Conservation (phyloP, 768 basidiomycete genomes). For the Auricularia sp. region DNA sequence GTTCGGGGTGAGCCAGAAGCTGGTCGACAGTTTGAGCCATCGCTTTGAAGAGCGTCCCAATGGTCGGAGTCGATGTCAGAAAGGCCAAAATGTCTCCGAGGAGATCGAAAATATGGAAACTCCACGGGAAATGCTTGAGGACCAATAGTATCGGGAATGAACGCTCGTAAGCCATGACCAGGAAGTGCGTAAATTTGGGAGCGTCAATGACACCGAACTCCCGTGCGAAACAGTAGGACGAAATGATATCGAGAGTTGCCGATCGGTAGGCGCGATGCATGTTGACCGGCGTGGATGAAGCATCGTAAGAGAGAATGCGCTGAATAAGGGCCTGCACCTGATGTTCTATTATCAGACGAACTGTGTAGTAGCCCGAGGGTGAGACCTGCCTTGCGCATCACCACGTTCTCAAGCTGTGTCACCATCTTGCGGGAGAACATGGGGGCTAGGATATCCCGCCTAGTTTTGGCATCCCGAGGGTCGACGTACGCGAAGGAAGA, state of each 20-base stretch:
- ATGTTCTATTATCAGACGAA: neutral
- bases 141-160: neutral
- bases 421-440: constrained; percentile 33
- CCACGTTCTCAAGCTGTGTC: constrained; percentile 26
- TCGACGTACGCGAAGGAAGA: constrained; percentile 30
- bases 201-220: constrained; percentile 22
- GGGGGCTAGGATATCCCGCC: constrained; percentile 28
- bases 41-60: neutral
- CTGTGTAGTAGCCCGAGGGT: neutral
- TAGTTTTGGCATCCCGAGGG: constrained; percentile 25
- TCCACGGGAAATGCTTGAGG: neutral
- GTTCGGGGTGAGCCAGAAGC: constrained; percentile 15
- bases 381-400: constrained; percentile 20
- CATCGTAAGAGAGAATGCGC: neutral
- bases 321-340: constrained; percentile 24
- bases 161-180: constrained; percentile 14
- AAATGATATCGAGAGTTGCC: constrained; percentile 31
- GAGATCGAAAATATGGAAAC: neutral
- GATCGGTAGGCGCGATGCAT: constrained; percentile 31
- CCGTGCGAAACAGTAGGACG: constrained; percentile 29
- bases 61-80: neutral
- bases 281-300: constrained; percentile 10
- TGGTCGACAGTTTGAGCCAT: constrained; percentile 15
- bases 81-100: neutral
- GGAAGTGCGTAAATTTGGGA: constrained; percentile 25